Conservation (phyloP, 495 filamentous ascomycete species). For the Aspergillus indologenus region DNA sequence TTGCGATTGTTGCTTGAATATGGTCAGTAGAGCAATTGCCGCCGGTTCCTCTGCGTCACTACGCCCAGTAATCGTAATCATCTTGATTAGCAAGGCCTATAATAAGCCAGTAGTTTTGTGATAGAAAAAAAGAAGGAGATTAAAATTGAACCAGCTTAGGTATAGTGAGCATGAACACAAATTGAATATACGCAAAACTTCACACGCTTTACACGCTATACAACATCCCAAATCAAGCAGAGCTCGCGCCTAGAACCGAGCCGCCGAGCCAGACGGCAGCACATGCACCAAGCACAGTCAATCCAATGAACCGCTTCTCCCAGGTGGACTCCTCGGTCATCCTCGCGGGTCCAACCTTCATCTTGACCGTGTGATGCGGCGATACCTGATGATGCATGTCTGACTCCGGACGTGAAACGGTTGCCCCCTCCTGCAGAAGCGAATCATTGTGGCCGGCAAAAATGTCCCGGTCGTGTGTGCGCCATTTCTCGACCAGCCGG, state of each 20-base stretch:
- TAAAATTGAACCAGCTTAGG: not conserved
- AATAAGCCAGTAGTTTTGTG: not conserved
- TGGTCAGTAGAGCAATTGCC: too few relatives aligned
- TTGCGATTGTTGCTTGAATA: not conserved
- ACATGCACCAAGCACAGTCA: conserved; percentile 62
- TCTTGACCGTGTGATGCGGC: conserved; percentile 27
- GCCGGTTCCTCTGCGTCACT: not conserved
- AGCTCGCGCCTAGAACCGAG: conserved; percentile 40
- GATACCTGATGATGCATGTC: conserved; percentile 20
- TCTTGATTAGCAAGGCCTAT: not conserved
- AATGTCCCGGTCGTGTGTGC: conserved; percentile 35
- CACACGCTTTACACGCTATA: not conserved
- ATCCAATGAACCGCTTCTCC: conserved; percentile 65
- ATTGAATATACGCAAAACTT: too few relatives aligned
- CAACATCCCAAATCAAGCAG: conserved; percentile 17
- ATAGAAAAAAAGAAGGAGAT: not conserved
- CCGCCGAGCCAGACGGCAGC: conserved; percentile 65
- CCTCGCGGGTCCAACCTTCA: conserved; percentile 54
- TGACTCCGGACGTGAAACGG: not conserved
- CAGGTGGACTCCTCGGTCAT: conserved; percentile 65
- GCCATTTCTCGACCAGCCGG: conserved; percentile 51
- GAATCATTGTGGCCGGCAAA: conserved; percentile 34
- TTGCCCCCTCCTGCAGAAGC: conserved; percentile 26
- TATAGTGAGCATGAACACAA: conserved; percentile 3
- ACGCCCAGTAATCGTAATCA: not conserved